Base-by-base conservation (phyloP, 73 alveolate species). In the Paramecium biaurelia region DNA sequence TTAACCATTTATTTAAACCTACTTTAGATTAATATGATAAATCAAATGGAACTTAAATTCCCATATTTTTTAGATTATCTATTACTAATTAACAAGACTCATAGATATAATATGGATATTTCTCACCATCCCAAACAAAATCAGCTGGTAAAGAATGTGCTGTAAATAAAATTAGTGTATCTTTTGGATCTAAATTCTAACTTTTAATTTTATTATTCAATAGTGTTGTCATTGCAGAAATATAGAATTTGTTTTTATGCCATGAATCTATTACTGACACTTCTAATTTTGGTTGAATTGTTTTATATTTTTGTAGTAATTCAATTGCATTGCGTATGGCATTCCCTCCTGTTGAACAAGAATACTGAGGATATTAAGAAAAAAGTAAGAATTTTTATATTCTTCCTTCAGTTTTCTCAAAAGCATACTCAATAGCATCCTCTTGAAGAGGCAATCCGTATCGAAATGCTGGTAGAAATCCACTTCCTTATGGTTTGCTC, bases 131-230 rank as follows among this genome's bases (percentile, higher is more conserved):
- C 90, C 89, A 57, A 4, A 92, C 94, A 59, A 92, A 89, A 37
- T 53, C 72, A 38, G 92, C 85, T 24, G 98, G 98, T 34, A 95
- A 47, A 42, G 97, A 93, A 70, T 95, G 98, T 4, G 98, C 98
- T 41, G 98, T 92, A 63, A 95, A 95, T 30, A 89, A 43, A 10
- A 95, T 57, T 4, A 86, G 7, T 2, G 85, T 85, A 2, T 70
- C 94, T 59, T 89, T 82, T 7, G 86, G 85, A 41, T 43, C 45
- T 26, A 92, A 79, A 20, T 76, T 79, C 28, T 85, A 26, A 85
- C 95, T 34, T 49, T 92, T 70, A 74, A 85, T 7, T 85, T 26
- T 35, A 35, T 72, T 35, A 15, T 35, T 35, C 28, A 72, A 37
- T 2, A 92, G 18, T 9, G 72, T 63, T 2, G 95, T 92, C 87